Evolutionary conservation across 495 filamentous ascomycete genomes (phyloP), one percentile per base, ranked within the genome.

Genomic region (Geopyxis carbonaria): DNA sequence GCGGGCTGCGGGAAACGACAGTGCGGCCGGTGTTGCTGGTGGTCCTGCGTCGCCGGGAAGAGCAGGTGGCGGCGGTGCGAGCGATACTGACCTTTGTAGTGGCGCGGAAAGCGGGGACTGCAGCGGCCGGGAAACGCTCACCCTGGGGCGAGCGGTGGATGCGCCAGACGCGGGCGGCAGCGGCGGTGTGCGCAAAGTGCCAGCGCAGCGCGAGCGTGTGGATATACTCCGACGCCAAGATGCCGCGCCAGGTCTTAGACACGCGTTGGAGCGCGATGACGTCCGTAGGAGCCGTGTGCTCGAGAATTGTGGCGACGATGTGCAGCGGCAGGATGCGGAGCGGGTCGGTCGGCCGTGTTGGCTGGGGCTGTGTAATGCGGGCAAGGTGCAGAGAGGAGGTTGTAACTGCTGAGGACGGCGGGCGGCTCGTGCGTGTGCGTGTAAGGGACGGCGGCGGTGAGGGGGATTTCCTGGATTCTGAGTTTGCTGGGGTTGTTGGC

Each of bases 201-300:
- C 37, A 40, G 30, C 50, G 40, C 11, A 51, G 46, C 16, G 48
- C 47, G 23, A 51, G 39, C 7, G 46, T 48, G 9, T 47, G 38
- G 11, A 51, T 40, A 13, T 51, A 51, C 20, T 51, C 48, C 5
- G 47, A 52, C 2, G 41, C 24, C 15, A 51, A 22, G 14, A 45
- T 44, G 7, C 29, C 27, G 9, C 38, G 32, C 48, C 48, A 51
- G 25, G 38, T 22, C 20, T 40, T 28, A 16, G 41, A 50, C 13
- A 51, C 48, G 22, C 48, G 28, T 28, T 50, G 48, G 14, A 52
- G 47, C 22, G 36, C 31, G 29, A 51, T 38, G 22, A 51, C 35
- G 21, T 51, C 48, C 42, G 50, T 43, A 3, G 48, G 48, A 11
- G 42, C 31, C 13, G 50, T 25, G 22, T 51, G 24, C 38, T 46